A percentile compares a stretch with the other conserved stretches of the same genome.
These are phyloP conservation scores for Rhododendron williamsianum DNA, from an alignment of 148 eudicot genomes.

Conservation along the genomic window DNA sequence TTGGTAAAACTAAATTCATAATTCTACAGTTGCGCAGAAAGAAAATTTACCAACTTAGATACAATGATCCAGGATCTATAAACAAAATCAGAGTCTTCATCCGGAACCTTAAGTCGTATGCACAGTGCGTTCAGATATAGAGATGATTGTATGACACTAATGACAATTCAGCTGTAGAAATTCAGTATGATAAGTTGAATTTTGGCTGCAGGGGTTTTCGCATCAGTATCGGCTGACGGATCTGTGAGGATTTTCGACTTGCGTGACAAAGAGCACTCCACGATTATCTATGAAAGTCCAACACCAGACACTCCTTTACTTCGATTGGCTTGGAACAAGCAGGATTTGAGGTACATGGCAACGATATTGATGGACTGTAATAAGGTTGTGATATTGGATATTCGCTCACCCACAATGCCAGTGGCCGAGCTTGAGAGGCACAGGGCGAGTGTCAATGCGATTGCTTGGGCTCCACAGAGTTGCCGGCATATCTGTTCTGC, in stretches of 20 bases:
- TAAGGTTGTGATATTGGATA: slow-evolving; percentile 81
- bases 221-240: slow-evolving; percentile 92
- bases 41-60: neutral
- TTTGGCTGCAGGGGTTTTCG: slow-evolving; percentile 51
- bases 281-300: slow-evolving; percentile 89
- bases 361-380: slow-evolving; percentile 87
- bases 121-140: neutral
- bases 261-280: slow-evolving; percentile 93
- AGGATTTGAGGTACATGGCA: slow-evolving; percentile 90
- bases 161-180: neutral
- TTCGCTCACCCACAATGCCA: slow-evolving; percentile 77
- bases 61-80: neutral
- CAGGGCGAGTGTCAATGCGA: slow-evolving; percentile 68
- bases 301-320: slow-evolving; percentile 82
- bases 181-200: neutral
- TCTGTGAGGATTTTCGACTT: slow-evolving; percentile 87
- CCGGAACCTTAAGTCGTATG: neutral
- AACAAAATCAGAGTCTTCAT: neutral
- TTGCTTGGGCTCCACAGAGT: slow-evolving; percentile 93
- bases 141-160: neutral
- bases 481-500: slow-evolving; percentile 71
- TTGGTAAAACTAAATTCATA: neutral
- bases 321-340: slow-evolving; percentile 90
- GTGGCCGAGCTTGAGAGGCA: slow-evolving; percentile 97
- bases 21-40: neutral